phyloP scores from a whole-genome alignment of 495 filamentous ascomycete species.

The Neurospora sublineolata region DNA sequence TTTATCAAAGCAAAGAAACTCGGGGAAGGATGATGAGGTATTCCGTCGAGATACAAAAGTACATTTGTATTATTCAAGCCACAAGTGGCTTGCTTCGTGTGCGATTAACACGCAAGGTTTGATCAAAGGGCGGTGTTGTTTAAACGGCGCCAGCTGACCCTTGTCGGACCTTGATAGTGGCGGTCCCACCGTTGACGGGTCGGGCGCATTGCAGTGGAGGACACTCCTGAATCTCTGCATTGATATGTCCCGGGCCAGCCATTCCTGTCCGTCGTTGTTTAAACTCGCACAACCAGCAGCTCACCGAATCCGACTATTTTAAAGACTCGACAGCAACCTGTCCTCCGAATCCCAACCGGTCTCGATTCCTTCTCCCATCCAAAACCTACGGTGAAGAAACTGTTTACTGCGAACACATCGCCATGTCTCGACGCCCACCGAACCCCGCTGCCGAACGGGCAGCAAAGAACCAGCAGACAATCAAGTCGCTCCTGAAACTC shows the following conservation, averaged over 20 bases:
- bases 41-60: neutral
- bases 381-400: neutral
- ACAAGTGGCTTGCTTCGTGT: neutral
- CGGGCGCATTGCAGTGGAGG: neutral
- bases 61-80: neutral
- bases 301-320: neutral
- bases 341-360: neutral
- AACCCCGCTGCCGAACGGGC: slow-evolving; percentile 68
- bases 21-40: neutral
- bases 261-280: neutral
- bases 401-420: slow-evolving; percentile 1
- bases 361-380: neutral
- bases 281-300: neutral
- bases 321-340: neutral
- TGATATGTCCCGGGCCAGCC: neutral
- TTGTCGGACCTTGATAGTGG: neutral
- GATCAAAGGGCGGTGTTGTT: neutral
- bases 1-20: neutral
- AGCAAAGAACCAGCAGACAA: slow-evolving; percentile 77
- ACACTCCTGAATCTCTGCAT: neutral
- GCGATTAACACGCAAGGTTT: neutral
- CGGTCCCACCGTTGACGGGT: neutral
- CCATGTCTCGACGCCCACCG: slow-evolving; percentile 80
- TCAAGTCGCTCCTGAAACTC: slow-evolving; percentile 86
- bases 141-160: neutral